phyloP scores from a whole-genome alignment of 345 rosid species.

The Eucalyptus sideroxylon region DNA sequence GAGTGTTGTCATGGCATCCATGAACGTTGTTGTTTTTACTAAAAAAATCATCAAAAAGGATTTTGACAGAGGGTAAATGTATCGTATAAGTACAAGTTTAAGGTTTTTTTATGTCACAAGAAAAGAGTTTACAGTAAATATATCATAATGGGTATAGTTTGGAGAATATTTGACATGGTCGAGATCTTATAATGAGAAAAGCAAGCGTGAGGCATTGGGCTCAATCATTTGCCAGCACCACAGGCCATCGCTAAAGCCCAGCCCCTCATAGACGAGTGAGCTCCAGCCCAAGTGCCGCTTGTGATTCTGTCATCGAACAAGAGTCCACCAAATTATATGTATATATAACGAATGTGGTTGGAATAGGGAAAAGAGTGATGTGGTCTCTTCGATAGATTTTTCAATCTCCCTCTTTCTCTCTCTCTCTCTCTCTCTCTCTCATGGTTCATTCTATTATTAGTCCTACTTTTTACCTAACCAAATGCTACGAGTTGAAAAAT shows the following conservation, averaged over 20 bases:
- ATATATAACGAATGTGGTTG: not conserved
- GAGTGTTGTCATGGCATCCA: too few species aligned
- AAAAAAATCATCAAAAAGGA: too few species aligned
- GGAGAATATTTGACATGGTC: not conserved
- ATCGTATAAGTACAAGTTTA: too few species aligned
- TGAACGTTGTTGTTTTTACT: too few species aligned
- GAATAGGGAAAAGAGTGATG: not conserved
- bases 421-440: not conserved
- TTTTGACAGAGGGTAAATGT: too few species aligned
- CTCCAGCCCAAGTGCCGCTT: not conserved
- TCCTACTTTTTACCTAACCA: not conserved
- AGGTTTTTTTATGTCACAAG: too few species aligned
- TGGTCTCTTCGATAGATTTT: not conserved
- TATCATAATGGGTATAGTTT: too few species aligned
- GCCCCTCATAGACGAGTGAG: not conserved
- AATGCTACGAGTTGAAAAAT: not conserved
- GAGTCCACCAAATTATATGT: not conserved
- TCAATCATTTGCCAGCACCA: not conserved
- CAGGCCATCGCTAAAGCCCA: not conserved
- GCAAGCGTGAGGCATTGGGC: not conserved
- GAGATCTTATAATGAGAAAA: not conserved
- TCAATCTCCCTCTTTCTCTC: not conserved
- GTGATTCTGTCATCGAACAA: not conserved
- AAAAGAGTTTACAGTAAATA: too few species aligned
- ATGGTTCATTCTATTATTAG: not conserved